These are phyloP conservation scores for Schoenoplectus tabernaemontani DNA, from an alignment of 202 grass and related monocot genomes.

Conservation along the genomic window DNA sequence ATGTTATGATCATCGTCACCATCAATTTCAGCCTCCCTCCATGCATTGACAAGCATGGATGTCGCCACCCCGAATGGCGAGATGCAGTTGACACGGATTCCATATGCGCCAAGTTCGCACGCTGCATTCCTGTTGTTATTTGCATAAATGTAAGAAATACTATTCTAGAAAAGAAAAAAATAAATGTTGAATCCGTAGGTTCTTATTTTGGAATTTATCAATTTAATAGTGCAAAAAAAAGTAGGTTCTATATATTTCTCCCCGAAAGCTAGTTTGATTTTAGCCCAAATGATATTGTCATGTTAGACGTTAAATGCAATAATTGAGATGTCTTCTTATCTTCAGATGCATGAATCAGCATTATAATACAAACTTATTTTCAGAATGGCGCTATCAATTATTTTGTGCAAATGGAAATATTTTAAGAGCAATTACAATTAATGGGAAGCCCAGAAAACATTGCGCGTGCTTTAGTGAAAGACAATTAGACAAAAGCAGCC, in stretches of 20 bases:
- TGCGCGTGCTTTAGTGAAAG: neutral
- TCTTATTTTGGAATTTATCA: neutral
- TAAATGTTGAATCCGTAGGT: neutral
- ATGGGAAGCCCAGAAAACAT: neutral
- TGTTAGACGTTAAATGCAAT: neutral
- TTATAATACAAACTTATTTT: neutral
- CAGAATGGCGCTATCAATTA: neutral
- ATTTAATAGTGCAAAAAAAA: neutral
- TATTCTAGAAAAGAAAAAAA: neutral
- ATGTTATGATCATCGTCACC: slow-evolving; percentile 23
- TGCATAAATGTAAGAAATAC: neutral
- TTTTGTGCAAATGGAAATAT: slow-evolving; percentile 1
- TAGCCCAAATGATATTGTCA: neutral
- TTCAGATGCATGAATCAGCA: neutral
- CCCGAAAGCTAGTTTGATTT: neutral
- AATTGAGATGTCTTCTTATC: neutral
- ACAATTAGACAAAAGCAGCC: neutral
- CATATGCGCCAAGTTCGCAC: slow-evolving; percentile 85
- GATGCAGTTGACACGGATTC: slow-evolving; percentile 88
- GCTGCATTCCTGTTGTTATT: slow-evolving; percentile 46
- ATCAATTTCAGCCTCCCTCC: slow-evolving; percentile 44
- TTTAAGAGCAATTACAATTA: neutral
- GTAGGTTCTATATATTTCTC: too few relatives aligned
- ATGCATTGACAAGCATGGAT: slow-evolving; percentile 87
- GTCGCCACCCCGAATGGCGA: slow-evolving; percentile 97